A percentile compares a stretch with the other conserved stretches of the same genome.
These are phyloP conservation scores for Carex scoparia DNA, from an alignment of 176 grass and related monocot species.

Conservation along the genomic window DNA sequence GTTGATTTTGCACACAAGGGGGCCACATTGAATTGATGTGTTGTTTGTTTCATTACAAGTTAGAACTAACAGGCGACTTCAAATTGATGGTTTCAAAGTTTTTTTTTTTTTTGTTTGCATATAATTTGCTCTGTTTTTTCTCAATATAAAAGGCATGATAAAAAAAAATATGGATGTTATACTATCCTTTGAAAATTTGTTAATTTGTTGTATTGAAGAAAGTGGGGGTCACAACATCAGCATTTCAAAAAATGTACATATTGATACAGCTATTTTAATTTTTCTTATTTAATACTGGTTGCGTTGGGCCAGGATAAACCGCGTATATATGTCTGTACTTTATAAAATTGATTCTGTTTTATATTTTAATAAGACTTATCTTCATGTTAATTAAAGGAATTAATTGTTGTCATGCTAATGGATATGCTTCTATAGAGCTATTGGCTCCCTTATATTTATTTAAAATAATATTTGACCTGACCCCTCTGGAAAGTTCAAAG, in stretches of 20 bases:
- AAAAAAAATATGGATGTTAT: background rate
- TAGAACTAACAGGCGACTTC: background rate
- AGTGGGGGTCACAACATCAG: background rate
- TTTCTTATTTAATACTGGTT: background rate
- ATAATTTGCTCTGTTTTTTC: background rate
- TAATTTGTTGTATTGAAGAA: conserved; percentile 1
- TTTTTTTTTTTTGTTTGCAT: background rate
- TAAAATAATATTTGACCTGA: no score
- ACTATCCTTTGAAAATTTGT: background rate
- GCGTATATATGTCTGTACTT: background rate
- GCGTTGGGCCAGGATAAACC: no score
- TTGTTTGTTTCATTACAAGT: background rate
- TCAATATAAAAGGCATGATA: background rate
- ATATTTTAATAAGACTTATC: background rate
- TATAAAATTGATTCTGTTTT: background rate
- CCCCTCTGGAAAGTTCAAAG: no score
- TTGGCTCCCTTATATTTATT: background rate
- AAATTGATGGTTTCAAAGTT: background rate
- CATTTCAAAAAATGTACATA: background rate
- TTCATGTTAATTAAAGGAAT: background rate
- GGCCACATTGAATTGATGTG: background rate
- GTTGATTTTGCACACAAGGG: background rate
- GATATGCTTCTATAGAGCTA: background rate
- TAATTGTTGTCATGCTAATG: background rate
- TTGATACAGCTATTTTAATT: background rate